A percentile compares a stretch with the other conserved stretches of the same genome.
phyloP scores from a whole-genome alignment of 164 flowering plant genomes.

The Buxus sempervirens region DNA sequence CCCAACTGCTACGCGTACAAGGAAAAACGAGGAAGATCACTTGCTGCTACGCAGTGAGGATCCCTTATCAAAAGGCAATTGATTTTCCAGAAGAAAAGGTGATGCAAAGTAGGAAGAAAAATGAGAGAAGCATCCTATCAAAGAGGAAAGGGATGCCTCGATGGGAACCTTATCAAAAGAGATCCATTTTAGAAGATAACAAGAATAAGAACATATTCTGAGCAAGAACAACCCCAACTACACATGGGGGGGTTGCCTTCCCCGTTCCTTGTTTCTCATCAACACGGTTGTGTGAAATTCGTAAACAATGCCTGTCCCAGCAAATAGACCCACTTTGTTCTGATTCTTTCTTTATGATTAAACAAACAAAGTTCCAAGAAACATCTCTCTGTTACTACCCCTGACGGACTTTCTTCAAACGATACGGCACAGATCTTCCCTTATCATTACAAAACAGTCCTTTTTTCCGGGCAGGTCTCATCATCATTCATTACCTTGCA shows the following conservation, averaged over 20 bases:
- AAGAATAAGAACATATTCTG: conserved; percentile 12
- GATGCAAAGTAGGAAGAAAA: conserved; percentile 12
- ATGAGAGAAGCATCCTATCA: conserved; percentile 16
- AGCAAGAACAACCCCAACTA: conserved; percentile 16
- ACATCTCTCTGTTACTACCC: no score
- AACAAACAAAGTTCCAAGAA: no score
- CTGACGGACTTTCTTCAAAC: no score
- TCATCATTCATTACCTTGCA: no score
- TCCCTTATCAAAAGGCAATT: conserved; percentile 28
- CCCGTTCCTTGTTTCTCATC: background rate
- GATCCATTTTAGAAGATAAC: conserved; percentile 11
- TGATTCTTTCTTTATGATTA: no score
- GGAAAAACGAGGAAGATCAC: conserved; percentile 4
- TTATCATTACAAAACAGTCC: no score
- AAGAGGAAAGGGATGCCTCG: conserved; percentile 10
- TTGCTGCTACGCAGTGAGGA: conserved; percentile 10
- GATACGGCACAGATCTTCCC: no score
- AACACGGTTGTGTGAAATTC: conserved; percentile 1
- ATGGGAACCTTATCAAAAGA: conserved; percentile 17
- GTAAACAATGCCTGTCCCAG: background rate
- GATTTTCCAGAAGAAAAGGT: conserved; percentile 23
- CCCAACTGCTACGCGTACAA: no score
- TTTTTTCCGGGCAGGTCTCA: no score
- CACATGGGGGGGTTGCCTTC: conserved; percentile 16
- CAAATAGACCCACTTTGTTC: no score